Evolutionary conservation across 257 asterid genomes (phyloP), one percentile per base, ranked within the genome.

Genomic region (Fraxinus anomala): DNA sequence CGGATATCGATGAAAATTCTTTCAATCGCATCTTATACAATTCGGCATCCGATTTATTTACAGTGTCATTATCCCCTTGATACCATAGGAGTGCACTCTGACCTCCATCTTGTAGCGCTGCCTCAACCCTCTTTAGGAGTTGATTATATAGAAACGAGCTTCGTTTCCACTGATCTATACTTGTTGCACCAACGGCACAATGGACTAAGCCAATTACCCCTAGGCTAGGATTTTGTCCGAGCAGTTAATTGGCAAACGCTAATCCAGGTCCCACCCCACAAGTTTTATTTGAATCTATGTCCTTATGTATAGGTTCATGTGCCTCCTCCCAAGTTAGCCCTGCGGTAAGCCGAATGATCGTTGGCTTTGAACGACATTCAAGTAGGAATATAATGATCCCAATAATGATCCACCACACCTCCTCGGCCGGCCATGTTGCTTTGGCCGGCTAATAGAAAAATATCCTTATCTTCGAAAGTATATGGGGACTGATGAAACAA

Each of bases 111-210:
- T 47, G 75, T n/a, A 69, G 1, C 0, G 80, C 80, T 10, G 34
- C 26, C 3, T 19, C 14, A 0, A 83, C 19, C 49, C 88, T 68
- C 26, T 30, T 68, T 69, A 86, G 12, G 23, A 82, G 78, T 34
- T 82, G 86, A 26, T 80, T 61, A 65, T 81, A 86, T 12, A 77
- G 72, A 47, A 11, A 28, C 6, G 70, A 30, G 23, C 89, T 86
- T 10, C 68, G 73, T 28, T 65, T 68, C 86, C 85, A 86, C 14
- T 80, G 44, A 2, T 19, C 82, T 36, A 86, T 82, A 26, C 19
- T 79, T 6, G 81, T 86, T 12, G 80, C 88, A 1, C 88, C 88
- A n/a, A 81, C 40, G 21, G 85, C 89, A 68, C 86, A 86, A 36
- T 88, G 86, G 17, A 83, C 86, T 59, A 83, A 34, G 51, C 88